A percentile compares a stretch with the other conserved stretches of the same genome.
phyloP scores from a whole-genome alignment of 228 moss, liverwort and hornwort species.

The Sphagnum fallax region DNA sequence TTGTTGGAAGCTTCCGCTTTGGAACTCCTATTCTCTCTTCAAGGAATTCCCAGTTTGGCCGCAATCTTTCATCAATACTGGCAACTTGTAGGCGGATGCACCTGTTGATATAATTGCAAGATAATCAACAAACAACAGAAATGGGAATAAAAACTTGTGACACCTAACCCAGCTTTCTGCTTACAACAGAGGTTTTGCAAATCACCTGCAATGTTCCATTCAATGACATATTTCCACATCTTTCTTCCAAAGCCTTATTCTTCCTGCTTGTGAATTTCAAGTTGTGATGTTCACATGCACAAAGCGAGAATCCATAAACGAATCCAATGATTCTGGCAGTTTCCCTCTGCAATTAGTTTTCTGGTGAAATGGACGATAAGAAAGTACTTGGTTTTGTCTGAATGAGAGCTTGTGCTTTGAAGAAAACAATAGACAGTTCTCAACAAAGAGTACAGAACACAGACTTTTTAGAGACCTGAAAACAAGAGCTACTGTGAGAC shows the following conservation, averaged over 20 bases:
- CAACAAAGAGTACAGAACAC: too few species aligned
- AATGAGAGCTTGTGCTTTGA: too few species aligned
- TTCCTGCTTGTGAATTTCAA: background rate
- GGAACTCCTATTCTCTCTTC: slow-evolving; percentile 35
- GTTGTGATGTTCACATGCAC: background rate
- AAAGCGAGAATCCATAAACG: too few species aligned
- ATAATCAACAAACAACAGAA: background rate
- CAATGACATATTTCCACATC: background rate
- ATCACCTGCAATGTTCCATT: background rate
- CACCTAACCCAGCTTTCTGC: too few species aligned
- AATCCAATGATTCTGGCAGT: too few species aligned
- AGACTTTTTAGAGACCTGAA: too few species aligned
- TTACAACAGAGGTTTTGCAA: background rate
- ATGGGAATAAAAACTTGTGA: background rate
- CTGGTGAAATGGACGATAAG: too few species aligned
- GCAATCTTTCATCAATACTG: slow-evolving; percentile 26
- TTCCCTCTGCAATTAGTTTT: too few species aligned
- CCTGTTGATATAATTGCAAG: slow-evolving; percentile 1
- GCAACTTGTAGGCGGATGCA: slow-evolving; percentile 34
- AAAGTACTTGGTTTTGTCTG: too few species aligned
- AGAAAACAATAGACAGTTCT: too few species aligned
- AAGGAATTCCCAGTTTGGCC: slow-evolving; percentile 37
- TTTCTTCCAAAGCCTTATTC: background rate
- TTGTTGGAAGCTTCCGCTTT: slow-evolving; percentile 36
- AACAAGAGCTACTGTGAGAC: too few species aligned